Base-by-base conservation (phyloP, 2,329 filamentous ascomycete genomes). In the Diplodia corticola region DNA sequence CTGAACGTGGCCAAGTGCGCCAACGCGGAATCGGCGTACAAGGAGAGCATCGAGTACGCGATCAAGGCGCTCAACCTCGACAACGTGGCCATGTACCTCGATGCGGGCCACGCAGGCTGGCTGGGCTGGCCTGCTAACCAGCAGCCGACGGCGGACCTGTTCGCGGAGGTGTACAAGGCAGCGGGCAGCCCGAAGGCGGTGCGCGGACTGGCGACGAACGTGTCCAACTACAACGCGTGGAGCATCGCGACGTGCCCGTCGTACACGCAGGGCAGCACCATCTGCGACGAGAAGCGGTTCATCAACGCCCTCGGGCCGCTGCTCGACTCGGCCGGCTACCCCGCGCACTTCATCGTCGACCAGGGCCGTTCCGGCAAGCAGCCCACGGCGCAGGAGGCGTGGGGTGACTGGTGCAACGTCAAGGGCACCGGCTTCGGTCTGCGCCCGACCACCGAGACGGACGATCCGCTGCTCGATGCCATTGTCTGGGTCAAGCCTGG, bases 401-500 rank as follows among this genome's bases (percentile, higher is more conserved):
- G 87, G 86, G 88, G 87, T 20, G 82, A 90, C 73, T 90, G 88
- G 88, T 90, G 88, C 80, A 90, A 89, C 72, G 82, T 88, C 68
- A 83, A 80, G 55, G 85, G 83, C 35, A 85, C 87, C 67, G 88
- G 88, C 7, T 90, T 89, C 68, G 89, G 88, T 67, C 76, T 77
- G n/a, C 83, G 86, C n/a, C 87, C 88, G 1, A 85, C 84, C 3
- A 81, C 86, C n/a, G 80, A 85, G 73, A 90, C 88, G 9, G 86
- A 85, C 44, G 82, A 87, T 69, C 73, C 77, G 1, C 79, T 88
- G 20, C 80, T 84, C 37, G 89, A 91, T 74, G 87, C 88, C 48
- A 88, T 90, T 69, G 88, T 90, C 66, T 90, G 88, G 88, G 80
- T 90, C 70, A 91, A 90, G 83, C 88, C 88, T 4, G 88, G 88